Percentiles rank a stretch among this genome's conserved stretches.
phyloP scores from a whole-genome alignment of 495 filamentous ascomycete genomes.

The Tuber microsphaerosporum region DNA sequence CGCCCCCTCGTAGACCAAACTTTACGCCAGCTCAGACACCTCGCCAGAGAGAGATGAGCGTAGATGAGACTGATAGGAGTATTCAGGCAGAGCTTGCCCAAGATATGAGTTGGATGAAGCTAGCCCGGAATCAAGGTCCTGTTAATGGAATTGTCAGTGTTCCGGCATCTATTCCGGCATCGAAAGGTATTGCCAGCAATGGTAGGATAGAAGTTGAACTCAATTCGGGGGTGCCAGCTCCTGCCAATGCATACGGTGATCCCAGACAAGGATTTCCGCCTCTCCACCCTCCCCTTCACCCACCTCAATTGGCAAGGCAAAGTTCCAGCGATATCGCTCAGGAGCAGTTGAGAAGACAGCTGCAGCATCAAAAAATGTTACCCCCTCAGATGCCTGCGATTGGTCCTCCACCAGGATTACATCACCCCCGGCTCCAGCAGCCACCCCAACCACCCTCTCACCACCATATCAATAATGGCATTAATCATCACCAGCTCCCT shows the following conservation, averaged over 20 bases:
- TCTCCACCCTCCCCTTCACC: not conserved
- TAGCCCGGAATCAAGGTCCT: slow-evolving; percentile 21
- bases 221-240: slow-evolving; percentile 27
- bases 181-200: slow-evolving; percentile 22
- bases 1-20: slow-evolving; percentile 26
- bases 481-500: slow-evolving; percentile 32
- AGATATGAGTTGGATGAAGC: slow-evolving; percentile 41
- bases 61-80: slow-evolving; percentile 29
- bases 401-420: slow-evolving; percentile 35
- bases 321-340: slow-evolving; percentile 36
- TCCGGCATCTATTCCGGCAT: slow-evolving; percentile 9
- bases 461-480: slow-evolving; percentile 15
- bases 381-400: slow-evolving; percentile 25
- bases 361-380: slow-evolving; percentile 33
- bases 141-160: slow-evolving; percentile 32
- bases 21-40: slow-evolving; percentile 28
- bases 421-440: slow-evolving; percentile 33
- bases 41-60: slow-evolving; percentile 29
- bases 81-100: slow-evolving; percentile 37
- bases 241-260: slow-evolving; percentile 23
- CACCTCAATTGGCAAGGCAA: slow-evolving; percentile 33
- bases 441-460: slow-evolving; percentile 33
- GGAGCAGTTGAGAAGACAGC: slow-evolving; percentile 37
- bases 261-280: slow-evolving; percentile 26
- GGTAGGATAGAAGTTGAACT: slow-evolving; percentile 32